These are phyloP conservation scores for Coemansia sp. DNA, from an alignment of 192 early-diverging fungal genomes.

Conservation along the genomic window DNA sequence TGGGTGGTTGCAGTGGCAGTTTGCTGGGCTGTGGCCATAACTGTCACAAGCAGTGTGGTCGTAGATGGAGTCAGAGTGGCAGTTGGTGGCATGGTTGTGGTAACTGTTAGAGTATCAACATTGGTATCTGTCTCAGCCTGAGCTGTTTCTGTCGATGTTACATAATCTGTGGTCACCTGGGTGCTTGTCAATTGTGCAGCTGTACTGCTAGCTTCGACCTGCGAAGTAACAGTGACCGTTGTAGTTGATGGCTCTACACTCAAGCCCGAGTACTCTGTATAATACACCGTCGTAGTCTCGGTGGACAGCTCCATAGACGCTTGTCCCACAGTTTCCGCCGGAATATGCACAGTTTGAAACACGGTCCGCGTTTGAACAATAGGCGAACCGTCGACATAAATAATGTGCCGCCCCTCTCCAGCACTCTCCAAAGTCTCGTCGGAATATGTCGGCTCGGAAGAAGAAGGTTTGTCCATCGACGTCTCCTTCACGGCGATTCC, in stretches of 20 bases:
- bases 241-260: background rate
- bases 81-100: background rate
- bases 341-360: too few species aligned
- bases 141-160: background rate
- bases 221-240: background rate
- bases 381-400: too few species aligned
- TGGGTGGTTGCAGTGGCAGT: background rate
- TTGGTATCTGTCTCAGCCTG: background rate
- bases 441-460: background rate
- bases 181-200: background rate
- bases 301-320: too few species aligned
- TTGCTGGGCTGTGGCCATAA: background rate
- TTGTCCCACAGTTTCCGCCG: too few species aligned
- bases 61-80: background rate
- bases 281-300: background rate
- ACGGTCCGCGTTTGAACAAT: too few species aligned
- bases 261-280: background rate
- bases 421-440: background rate
- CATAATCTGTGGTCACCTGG: background rate
- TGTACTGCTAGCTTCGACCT: background rate
- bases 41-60: background rate
- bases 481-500: conserved; percentile 21
- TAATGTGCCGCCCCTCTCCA: too few species aligned
- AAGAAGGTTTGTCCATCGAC: background rate
- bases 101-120: background rate